Evolutionary conservation across 257 asterid genomes (phyloP).

Genomic region (Penstemon davidsonii): DNA sequence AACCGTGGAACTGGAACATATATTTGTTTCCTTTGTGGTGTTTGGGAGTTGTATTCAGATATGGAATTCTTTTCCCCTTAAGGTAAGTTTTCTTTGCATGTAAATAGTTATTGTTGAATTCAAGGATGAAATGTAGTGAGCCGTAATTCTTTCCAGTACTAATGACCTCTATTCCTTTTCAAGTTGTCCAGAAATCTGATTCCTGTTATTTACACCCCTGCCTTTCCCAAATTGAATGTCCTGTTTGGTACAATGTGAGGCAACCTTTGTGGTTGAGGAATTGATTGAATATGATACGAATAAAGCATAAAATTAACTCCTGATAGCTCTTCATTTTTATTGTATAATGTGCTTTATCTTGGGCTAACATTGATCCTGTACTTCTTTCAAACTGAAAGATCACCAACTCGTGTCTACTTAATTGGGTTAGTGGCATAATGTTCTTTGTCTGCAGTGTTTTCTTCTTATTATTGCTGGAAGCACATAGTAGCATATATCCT

Average conservation of each 20-base stretch:
- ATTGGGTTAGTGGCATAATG: neutral
- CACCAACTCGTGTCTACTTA: neutral
- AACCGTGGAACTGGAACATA: slow-evolving; percentile 96
- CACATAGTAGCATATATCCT: neutral
- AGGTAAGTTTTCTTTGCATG: slow-evolving; percentile 44
- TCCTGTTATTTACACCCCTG: neutral
- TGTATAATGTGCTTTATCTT: neutral
- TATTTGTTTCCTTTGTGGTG: slow-evolving; percentile 98
- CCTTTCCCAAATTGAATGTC: neutral
- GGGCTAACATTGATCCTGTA: neutral
- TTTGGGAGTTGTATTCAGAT: slow-evolving; percentile 86
- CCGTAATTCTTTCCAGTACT: neutral
- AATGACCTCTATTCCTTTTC: slow-evolving; percentile 5
- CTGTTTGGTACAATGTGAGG: neutral
- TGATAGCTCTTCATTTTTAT: neutral
- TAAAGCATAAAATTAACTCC: neutral
- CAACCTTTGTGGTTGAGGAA: neutral
- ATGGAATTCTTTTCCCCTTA: slow-evolving; percentile 78
- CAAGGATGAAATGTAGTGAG: slow-evolving; percentile 11
- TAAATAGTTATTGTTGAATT: slow-evolving; percentile 8
- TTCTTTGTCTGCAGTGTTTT: neutral
- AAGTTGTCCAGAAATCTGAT: neutral
- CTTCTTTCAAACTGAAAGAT: neutral
- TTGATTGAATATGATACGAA: neutral
- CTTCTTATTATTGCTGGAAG: neutral